Conservation (phyloP, 495 filamentous ascomycete species). For the Podospora sp. region DNA sequence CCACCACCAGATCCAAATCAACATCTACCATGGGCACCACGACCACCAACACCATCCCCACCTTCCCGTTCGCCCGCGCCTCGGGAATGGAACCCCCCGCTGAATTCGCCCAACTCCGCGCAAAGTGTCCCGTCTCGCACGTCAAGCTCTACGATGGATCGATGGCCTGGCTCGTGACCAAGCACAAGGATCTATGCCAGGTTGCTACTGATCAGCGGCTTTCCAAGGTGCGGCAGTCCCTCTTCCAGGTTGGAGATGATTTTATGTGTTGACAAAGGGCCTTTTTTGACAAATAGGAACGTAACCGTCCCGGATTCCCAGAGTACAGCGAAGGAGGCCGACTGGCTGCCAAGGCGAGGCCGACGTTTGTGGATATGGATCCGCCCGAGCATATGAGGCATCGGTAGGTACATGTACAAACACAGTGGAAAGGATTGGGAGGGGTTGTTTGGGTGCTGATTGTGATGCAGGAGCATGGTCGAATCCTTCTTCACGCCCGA, state of each 20-base stretch:
- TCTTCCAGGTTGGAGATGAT: too few species aligned
- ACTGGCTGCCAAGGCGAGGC: constrained; percentile 44
- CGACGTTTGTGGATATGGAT: constrained; percentile 56
- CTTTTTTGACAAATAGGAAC: too few species aligned
- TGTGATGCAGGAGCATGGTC: constrained; percentile 40
- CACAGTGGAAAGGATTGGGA: too few species aligned
- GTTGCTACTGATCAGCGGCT: constrained; percentile 46
- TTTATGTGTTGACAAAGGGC: too few species aligned
- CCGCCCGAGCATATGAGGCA: constrained; percentile 48
- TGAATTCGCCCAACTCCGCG: constrained; percentile 45
- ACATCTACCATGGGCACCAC: constrained; percentile 22
- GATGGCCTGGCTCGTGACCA: constrained; percentile 47
- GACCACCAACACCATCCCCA: constrained; percentile 20
- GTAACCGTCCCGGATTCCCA: constrained; percentile 48
- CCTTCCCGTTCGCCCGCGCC: constrained; percentile 50
- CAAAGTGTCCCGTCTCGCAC: constrained; percentile 43
- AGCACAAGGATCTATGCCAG: constrained; percentile 48
- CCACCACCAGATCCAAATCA: constrained; percentile 10
- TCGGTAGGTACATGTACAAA: too few species aligned
- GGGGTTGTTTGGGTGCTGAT: too few species aligned
- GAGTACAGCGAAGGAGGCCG: constrained; percentile 46
- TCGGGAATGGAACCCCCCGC: constrained; percentile 43
- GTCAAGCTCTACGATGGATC: constrained; percentile 50
- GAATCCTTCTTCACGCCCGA: constrained; percentile 42
- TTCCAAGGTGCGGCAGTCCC: constrained; percentile 34